These are phyloP conservation scores for Saksenaea vasiformis DNA, from an alignment of 371 early-diverging fungal species.

Conservation along the genomic window DNA sequence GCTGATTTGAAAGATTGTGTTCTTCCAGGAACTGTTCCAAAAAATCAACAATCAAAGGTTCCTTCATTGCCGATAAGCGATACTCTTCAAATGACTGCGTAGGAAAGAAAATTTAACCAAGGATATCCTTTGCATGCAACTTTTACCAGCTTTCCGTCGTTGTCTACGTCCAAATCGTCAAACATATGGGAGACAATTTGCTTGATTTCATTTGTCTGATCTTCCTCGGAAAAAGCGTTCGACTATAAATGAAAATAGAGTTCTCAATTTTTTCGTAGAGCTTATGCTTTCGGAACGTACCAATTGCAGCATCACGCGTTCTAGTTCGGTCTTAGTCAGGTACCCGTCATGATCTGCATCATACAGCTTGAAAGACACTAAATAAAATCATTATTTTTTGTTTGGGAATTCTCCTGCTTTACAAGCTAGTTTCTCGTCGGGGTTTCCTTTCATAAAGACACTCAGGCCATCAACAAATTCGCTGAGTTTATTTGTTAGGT, in stretches of 20 bases:
- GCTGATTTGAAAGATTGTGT: constrained; percentile 46
- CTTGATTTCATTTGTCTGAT: constrained; percentile 68
- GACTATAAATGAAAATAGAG: constrained; percentile 30
- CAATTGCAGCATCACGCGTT: constrained; percentile 74
- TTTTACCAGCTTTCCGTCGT: constrained; percentile 75
- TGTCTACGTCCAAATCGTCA: constrained; percentile 84
- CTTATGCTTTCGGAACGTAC: constrained; percentile 37
- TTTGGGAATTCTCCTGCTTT: constrained; percentile 20
- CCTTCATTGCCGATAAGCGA: constrained; percentile 82
- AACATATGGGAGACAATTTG: constrained; percentile 70
- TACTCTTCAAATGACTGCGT: constrained; percentile 75
- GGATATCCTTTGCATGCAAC: background rate
- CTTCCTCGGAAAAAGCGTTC: constrained; percentile 70
- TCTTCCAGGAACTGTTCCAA: constrained; percentile 70
- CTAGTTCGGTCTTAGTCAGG: constrained; percentile 75
- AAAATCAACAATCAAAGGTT: constrained; percentile 81
- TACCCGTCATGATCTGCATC: constrained; percentile 82
- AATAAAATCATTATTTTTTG: background rate
- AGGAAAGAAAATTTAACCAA: background rate
- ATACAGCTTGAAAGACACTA: constrained; percentile 83
- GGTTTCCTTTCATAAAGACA: constrained; percentile 78
- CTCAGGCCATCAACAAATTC: constrained; percentile 81
- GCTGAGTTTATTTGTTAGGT: constrained; percentile 19
- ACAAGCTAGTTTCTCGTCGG: constrained; percentile 81
- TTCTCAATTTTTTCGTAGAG: background rate